Conservation (phyloP, 805 yeast species). For the Metschnikowia kunwiensis region DNA sequence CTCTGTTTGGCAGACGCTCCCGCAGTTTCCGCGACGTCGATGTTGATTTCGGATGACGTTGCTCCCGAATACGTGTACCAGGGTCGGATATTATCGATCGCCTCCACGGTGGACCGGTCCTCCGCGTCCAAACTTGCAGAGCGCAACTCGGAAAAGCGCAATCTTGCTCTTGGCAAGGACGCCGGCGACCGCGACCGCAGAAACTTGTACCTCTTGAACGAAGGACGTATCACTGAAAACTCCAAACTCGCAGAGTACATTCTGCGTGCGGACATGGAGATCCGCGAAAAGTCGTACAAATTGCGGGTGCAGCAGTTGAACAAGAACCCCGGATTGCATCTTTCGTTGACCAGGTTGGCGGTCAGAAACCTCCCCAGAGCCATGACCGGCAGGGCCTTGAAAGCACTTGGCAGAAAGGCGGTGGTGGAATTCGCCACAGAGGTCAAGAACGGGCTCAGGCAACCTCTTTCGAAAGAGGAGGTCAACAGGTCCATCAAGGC, state of each 20-base stretch:
- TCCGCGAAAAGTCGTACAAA: constrained; percentile 83
- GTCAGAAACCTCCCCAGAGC: constrained; percentile 91
- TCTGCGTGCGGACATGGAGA: constrained; percentile 70
- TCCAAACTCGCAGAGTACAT: constrained; percentile 74
- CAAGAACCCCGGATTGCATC: constrained; percentile 86
- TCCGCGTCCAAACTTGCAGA: constrained; percentile 75
- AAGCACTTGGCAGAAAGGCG: constrained; percentile 91
- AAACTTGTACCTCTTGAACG: constrained; percentile 81
- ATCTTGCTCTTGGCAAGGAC: constrained; percentile 74
- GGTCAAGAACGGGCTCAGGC: constrained; percentile 70
- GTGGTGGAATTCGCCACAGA: constrained; percentile 92
- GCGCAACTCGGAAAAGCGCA: constrained; percentile 68
- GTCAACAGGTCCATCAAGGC: constrained; percentile 70
- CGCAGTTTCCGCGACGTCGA: constrained; percentile 53
- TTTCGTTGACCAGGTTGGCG: constrained; percentile 93
- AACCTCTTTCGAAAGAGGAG: constrained; percentile 87
- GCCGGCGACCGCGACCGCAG: constrained; percentile 80
- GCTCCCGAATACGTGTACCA: constrained; percentile 85
- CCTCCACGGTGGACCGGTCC: constrained; percentile 83
- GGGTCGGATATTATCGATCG: constrained; percentile 82
- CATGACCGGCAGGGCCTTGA: constrained; percentile 82
- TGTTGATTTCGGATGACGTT: constrained; percentile 89
- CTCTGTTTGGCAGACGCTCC: constrained; percentile 81
- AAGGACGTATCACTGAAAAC: constrained; percentile 82
- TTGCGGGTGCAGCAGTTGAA: constrained; percentile 85